Conservation (phyloP, 2,329 filamentous ascomycete species). For the Penicillium capsulatum region DNA sequence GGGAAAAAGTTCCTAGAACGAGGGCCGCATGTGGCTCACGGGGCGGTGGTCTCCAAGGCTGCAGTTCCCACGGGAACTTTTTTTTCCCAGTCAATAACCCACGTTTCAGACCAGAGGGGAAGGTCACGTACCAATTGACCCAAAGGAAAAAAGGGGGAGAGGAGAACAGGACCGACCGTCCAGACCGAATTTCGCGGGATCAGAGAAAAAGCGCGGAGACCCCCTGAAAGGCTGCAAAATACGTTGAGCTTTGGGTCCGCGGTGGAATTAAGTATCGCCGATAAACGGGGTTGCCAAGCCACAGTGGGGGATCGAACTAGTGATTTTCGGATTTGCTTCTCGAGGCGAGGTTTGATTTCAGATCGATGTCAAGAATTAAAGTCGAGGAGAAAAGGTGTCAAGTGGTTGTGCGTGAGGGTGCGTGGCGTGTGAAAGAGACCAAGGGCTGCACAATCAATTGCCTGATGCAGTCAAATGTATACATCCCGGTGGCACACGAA, state of each 20-base stretch:
- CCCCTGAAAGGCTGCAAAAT: constrained; percentile 27
- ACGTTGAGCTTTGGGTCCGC: constrained; percentile 17
- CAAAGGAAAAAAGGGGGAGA: constrained; percentile 3
- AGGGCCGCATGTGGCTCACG: constrained; percentile 21
- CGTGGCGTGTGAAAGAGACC: no score
- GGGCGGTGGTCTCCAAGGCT: constrained; percentile 15
- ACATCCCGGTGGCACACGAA: no score
- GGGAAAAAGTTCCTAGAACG: constrained; percentile 11
- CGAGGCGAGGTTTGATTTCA: no score
- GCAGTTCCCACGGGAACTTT: constrained; percentile 11
- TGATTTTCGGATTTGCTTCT: no score
- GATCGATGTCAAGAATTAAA: no score
- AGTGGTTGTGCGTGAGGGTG: no score
- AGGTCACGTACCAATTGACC: constrained; percentile 5
- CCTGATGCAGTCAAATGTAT: no score
- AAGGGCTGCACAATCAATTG: no score
- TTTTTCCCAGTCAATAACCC: constrained; percentile 11
- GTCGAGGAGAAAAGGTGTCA: no score
- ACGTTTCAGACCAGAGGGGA: background rate
- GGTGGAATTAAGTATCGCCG: constrained; percentile 29
- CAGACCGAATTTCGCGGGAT: constrained; percentile 12
- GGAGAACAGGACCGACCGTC: constrained; percentile 2
- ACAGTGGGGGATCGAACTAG: constrained; percentile 1
- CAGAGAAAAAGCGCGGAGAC: constrained; percentile 16
- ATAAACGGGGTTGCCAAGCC: constrained; percentile 20